Base-by-base conservation (phyloP, 2,329 filamentous ascomycete genomes). In the Monilinia fructigena region DNA sequence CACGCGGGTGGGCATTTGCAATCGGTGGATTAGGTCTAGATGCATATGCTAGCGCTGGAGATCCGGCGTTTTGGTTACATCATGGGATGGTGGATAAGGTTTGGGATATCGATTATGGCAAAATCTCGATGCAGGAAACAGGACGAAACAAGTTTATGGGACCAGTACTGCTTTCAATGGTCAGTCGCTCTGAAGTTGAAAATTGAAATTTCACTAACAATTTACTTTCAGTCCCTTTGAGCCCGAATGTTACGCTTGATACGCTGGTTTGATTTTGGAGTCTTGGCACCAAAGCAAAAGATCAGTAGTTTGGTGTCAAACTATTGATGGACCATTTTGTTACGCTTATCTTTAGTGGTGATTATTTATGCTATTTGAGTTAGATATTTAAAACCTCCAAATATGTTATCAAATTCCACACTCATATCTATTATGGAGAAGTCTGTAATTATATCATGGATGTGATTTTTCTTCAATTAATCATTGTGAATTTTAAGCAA, bases 41-140 rank as follows among this genome's bases (percentile, higher is more conserved):
- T 67, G 77, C 79, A 67, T 78, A 77, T 67, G 76, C 80, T 55
- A 79, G 79, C 16, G 76, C 80, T 0, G 74, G 78, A 0, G 80
- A 82, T 63, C 80, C 80, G 1, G 78, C 72, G 1, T 82, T 82
- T 71, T 82, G 78, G 68, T 70, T 80, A 6, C 80, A 82, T 67
- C 80, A 82, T 63, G 78, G 75, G 0, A 77, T 80, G 71, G 77
- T 82, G 54, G 80, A 82, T 67, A 75, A 80, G 11, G 73, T 81
- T 60, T 81, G 80, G 72, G 81, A n/a, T n/a, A n/a, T n/a, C n/a
- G 78, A 71, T 78, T 82, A 66, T 82, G 80, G 80, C 80, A 82
- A 73, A 79, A 78, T 65, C 2, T 65, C 0, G 42, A n/a, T 52
- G 55, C 40, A 18, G 40, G 56, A 40, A 16, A 6, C 20, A 55